Evolutionary conservation across 2,329 filamentous ascomycete species (phyloP).

Genomic region (Thelonectria discophora): DNA sequence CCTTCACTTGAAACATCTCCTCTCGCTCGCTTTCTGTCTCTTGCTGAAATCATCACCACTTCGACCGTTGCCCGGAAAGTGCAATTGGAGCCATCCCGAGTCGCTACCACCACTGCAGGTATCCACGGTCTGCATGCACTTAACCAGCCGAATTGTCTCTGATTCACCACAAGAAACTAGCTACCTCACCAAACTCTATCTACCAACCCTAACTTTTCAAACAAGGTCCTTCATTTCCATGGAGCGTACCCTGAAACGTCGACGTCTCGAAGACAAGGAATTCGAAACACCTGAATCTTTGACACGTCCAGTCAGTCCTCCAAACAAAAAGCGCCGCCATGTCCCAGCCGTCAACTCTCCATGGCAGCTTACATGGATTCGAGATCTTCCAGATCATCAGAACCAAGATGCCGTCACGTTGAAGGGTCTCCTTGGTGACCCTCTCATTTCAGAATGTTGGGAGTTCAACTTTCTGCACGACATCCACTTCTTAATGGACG

Average conservation of each 20-base stretch:
- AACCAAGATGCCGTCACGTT: constrained; percentile 75
- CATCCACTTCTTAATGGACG: constrained; percentile 62
- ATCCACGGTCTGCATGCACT: no score
- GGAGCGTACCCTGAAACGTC: constrained; percentile 47
- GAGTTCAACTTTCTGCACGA: constrained; percentile 75
- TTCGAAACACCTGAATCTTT: constrained; percentile 42
- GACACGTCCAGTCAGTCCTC: constrained; percentile 57
- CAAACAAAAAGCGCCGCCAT: constrained; percentile 46
- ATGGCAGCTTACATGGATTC: constrained; percentile 75
- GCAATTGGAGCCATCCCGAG: no score
- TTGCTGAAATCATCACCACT: no score
- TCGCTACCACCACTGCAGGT: no score
- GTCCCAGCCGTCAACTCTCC: constrained; percentile 63
- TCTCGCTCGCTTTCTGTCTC: not conserved
- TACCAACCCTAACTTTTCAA: not conserved
- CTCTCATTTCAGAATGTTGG: constrained; percentile 76
- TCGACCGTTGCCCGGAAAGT: no score
- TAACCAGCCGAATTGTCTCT: no score
- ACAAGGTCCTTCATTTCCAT: constrained; percentile 31
- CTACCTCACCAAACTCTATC: no score
- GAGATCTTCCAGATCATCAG: constrained; percentile 63
- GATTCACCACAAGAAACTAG: no score
- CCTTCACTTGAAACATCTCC: not conserved
- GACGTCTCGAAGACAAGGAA: constrained; percentile 32
- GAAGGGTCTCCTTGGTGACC: constrained; percentile 75